Percentiles rank a stretch among this genome's conserved stretches.
phyloP scores from a whole-genome alignment of 192 early-diverging fungal genomes.

The Coemansia asiatica region DNA sequence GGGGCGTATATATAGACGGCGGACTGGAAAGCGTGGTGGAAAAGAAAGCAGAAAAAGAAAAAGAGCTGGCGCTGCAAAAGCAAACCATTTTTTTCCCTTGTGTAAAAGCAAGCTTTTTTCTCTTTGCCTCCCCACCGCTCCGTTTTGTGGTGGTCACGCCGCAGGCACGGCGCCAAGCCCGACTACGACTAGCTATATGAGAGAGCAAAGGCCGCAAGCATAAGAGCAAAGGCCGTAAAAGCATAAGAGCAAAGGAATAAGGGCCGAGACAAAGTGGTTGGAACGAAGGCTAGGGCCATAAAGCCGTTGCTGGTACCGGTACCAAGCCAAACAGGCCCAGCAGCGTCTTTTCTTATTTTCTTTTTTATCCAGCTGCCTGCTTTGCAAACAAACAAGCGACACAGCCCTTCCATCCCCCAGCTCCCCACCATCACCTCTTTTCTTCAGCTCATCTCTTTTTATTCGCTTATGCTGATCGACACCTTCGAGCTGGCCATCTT shows the following conservation, averaged over 20 bases:
- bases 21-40: background rate
- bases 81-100: conserved; percentile 5
- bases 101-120: conserved; percentile 3
- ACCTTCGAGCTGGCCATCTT: conserved; percentile 43
- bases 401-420: background rate
- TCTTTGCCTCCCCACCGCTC: background rate
- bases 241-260: background rate
- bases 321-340: no score
- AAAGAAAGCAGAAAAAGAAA: background rate
- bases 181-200: no score
- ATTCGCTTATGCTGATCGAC: conserved; percentile 26
- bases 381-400: conserved; percentile 11
- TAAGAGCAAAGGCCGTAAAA: background rate
- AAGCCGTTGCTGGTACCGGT: no score
- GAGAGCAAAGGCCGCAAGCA: background rate
- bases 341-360: background rate
- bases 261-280: no score
- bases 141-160: background rate
- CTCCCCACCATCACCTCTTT: background rate
- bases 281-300: no score
- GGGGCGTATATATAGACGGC: background rate
- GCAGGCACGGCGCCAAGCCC: background rate
- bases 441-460: background rate
- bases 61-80: background rate
- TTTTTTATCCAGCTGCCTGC: background rate